A percentile compares a stretch with the other conserved stretches of the same genome.
Conservation (phyloP, 352 stramenopile species). For the Globisporangium uncinulatum region DNA sequence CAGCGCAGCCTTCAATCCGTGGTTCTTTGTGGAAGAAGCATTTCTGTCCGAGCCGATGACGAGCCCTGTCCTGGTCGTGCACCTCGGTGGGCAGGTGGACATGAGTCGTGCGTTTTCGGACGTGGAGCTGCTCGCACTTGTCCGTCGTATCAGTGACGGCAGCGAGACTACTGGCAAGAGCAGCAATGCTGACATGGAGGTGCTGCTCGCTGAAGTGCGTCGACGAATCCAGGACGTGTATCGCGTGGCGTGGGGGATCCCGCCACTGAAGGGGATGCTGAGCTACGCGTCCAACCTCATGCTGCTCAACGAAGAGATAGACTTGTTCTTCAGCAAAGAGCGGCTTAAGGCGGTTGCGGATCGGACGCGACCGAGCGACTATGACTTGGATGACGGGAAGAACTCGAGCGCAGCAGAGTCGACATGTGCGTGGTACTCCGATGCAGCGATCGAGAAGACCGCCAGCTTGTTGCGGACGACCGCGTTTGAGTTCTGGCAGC, state of each 20-base stretch:
- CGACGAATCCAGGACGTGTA: slow-evolving; percentile 72
- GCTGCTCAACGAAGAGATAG: slow-evolving; percentile 46
- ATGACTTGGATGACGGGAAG: neutral
- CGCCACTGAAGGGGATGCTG: slow-evolving; percentile 42
- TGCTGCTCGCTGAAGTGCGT: slow-evolving; percentile 20
- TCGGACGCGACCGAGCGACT: neutral
- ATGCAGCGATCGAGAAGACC: slow-evolving; percentile 20
- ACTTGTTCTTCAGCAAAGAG: slow-evolving; percentile 52
- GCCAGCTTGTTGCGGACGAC: slow-evolving; percentile 25
- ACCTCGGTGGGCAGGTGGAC: slow-evolving; percentile 60
- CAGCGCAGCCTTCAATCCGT: slow-evolving; percentile 50
- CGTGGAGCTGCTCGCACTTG: slow-evolving; percentile 28
- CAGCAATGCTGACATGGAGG: neutral
- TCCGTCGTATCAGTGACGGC: slow-evolving; percentile 9
- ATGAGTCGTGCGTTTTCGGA: slow-evolving; percentile 37
- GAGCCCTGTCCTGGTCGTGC: slow-evolving; percentile 41
- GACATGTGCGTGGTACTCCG: neutral
- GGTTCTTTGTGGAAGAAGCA: slow-evolving; percentile 46
- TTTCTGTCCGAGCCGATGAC: slow-evolving; percentile 49
- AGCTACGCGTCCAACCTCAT: slow-evolving; percentile 57
- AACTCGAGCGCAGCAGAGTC: neutral
- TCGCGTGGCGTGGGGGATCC: slow-evolving; percentile 44
- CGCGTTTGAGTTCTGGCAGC: slow-evolving; percentile 64
- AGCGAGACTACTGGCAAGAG: neutral
- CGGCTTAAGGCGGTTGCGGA: slow-evolving; percentile 10